Evolutionary conservation across 768 basidiomycete species (phyloP), one percentile per base, ranked within the genome.

Genomic region (Scleroderma bovista): DNA sequence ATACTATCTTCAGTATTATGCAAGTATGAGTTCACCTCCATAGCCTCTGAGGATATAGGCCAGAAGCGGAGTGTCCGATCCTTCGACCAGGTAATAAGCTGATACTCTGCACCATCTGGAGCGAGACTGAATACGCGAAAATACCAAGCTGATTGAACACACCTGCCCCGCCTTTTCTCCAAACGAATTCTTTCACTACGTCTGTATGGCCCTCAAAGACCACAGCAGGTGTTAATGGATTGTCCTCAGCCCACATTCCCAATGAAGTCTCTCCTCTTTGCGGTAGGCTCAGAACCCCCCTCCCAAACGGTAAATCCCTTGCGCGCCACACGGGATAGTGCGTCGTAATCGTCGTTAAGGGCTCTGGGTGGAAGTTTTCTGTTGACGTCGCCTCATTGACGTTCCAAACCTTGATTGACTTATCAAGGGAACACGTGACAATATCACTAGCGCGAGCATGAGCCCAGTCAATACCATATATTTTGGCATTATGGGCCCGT

Each of bases 381-480:
- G 49, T 51, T 29, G 53, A 36, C 13, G 57, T 49, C 13, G 57
- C 49, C 32, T 69, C 59, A 17, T 63, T 55, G 23, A 55, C 66
- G 49, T 76, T 75, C 90, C 92, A 92, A 15, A 85, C 75, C 65
- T 96, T 96, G 71, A 97, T 88, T 0, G 88, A 86, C 63, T 87
- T 91, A 73, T 97, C 95, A 0, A 98, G 75, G 0, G 93, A 94
- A 62, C 96, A 99, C 1, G 95, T 97, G 9, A 95, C 83, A 32
- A 99, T 76, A 63, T 93, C 86, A 58, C 85, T 77, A n/a, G 75
- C 70, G 37, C 74, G 69, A 16, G 76, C 72, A 45, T 91, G 84
- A 7, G 91, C 85, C 94, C 95, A 99, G 67, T 98, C 95, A 47
- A 99, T 93, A 2, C 96, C 96, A 54, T 99, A 97, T 40, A 97